These are phyloP conservation scores for Zizania palustris DNA, from an alignment of 202 grass and related monocot genomes.

Conservation along the genomic window DNA sequence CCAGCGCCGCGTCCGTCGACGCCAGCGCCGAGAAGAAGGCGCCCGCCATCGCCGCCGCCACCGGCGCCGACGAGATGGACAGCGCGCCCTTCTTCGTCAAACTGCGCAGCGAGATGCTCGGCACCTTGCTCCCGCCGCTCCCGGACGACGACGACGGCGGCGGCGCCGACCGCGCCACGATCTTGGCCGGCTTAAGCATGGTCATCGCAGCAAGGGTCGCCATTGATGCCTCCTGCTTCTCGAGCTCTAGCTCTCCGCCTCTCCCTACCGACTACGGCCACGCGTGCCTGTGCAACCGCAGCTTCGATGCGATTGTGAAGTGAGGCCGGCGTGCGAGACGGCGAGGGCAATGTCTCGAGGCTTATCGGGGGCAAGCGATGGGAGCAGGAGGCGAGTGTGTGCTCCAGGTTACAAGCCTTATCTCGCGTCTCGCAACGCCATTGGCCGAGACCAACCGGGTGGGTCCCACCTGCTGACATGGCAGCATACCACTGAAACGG, in stretches of 20 bases:
- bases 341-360: conserved; percentile 30
- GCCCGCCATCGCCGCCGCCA: conserved; percentile 56
- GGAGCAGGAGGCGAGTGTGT: conserved; percentile 29
- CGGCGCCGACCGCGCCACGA: conserved; percentile 15
- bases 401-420: conserved; percentile 54
- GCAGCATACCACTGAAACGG: background rate
- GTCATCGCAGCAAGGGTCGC: conserved; percentile 70
- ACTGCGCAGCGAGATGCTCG: conserved; percentile 54
- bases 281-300: background rate
- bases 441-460: conserved; percentile 38
- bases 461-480: conserved; percentile 13
- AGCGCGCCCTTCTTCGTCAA: conserved; percentile 36
- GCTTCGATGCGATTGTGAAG: conserved; percentile 17
- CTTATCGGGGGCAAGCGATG: conserved; percentile 28
- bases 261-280: background rate
- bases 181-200: conserved; percentile 63
- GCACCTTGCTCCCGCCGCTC: background rate
- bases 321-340: too few species aligned
- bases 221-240: conserved; percentile 41
- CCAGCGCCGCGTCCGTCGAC: conserved; percentile 59
- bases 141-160: background rate
- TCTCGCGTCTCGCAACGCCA: conserved; percentile 35
- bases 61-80: conserved; percentile 12
- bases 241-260: background rate
- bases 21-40: conserved; percentile 66